Evolutionary conservation across 345 rosid genomes (phyloP).

Genomic region (Populus nigra): DNA sequence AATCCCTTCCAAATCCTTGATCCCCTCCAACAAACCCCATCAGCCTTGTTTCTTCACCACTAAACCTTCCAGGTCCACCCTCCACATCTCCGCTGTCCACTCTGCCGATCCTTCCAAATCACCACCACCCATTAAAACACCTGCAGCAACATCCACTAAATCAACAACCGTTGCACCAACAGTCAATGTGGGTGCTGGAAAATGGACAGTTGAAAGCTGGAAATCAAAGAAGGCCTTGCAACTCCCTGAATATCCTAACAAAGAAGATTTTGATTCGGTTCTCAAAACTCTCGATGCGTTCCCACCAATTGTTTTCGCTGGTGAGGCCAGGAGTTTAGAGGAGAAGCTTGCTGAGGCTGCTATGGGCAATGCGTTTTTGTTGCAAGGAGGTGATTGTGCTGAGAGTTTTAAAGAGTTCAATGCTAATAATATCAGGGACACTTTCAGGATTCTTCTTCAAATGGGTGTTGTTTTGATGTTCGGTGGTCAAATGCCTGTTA

Average conservation of each 20-base stretch:
- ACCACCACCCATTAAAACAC: background rate
- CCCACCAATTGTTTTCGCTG: constrained; percentile 33
- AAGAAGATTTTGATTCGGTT: constrained; percentile 22
- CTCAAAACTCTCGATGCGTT: constrained; percentile 23
- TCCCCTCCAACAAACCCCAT: background rate
- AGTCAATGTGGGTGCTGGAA: constrained; percentile 8
- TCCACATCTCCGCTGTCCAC: constrained; percentile 21
- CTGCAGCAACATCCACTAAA: background rate
- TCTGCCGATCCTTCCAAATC: constrained; percentile 20
- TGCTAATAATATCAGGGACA: constrained; percentile 29
- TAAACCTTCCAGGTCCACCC: constrained; percentile 4
- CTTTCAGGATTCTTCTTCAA: constrained; percentile 29
- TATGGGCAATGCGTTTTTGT: constrained; percentile 24
- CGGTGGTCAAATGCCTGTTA: constrained; percentile 34
- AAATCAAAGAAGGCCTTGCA: constrained; percentile 26
- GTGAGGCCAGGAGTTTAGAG: constrained; percentile 30
- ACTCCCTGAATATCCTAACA: constrained; percentile 25
- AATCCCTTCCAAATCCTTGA: constrained; percentile 16
- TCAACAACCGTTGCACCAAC: background rate
- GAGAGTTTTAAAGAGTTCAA: constrained; percentile 34
- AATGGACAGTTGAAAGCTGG: constrained; percentile 30
- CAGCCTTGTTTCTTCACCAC: background rate
- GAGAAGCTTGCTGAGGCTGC: constrained; percentile 30
- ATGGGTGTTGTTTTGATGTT: constrained; percentile 33
- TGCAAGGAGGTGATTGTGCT: constrained; percentile 32